Percentiles rank a stretch among this genome's conserved stretches.
Evolutionary conservation across 2,329 filamentous ascomycete species (phyloP).

Genomic region (Pseudogymnoascus sp.): DNA sequence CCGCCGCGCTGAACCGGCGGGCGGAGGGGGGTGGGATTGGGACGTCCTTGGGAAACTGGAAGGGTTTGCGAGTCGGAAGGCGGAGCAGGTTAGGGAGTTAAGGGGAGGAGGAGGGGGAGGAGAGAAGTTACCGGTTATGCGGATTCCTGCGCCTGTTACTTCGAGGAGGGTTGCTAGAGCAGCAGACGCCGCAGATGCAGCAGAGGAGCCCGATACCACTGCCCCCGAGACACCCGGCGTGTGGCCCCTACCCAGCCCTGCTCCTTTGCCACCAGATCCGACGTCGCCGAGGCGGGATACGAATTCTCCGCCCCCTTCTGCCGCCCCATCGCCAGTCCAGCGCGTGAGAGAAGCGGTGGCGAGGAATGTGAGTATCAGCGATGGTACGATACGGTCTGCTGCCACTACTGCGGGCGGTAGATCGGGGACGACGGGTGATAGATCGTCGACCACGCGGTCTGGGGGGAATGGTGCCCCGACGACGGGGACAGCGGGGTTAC

Average conservation of each 20-base stretch:
- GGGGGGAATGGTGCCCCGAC: not conserved
- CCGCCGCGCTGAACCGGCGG: conserved; percentile 16
- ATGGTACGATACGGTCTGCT: not conserved
- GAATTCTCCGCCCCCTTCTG: not conserved
- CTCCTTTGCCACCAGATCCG: not conserved
- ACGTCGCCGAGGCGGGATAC: not conserved
- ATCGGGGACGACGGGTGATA: not conserved
- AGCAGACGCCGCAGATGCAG: not conserved
- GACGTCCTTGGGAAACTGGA: conserved; percentile 50
- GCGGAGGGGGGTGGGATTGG: conserved; percentile 32
- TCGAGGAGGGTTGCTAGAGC: not conserved
- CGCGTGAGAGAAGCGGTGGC: not conserved
- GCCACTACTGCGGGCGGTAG: not conserved
- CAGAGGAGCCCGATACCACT: not conserved
- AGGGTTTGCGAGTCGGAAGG: conserved; percentile 52
- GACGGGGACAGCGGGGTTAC: not conserved
- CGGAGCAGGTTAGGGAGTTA: conserved; percentile 49
- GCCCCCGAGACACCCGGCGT: not conserved
- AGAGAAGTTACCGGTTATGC: not conserved
- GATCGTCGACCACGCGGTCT: not conserved
- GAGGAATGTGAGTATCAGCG: not conserved
- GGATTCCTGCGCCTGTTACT: not conserved
- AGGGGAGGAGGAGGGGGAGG: conserved; percentile 14
- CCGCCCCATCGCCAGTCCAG: not conserved
- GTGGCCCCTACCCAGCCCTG: not conserved